Base-by-base conservation (phyloP, 495 filamentous ascomycete genomes). In the Penicillium ucsense region DNA sequence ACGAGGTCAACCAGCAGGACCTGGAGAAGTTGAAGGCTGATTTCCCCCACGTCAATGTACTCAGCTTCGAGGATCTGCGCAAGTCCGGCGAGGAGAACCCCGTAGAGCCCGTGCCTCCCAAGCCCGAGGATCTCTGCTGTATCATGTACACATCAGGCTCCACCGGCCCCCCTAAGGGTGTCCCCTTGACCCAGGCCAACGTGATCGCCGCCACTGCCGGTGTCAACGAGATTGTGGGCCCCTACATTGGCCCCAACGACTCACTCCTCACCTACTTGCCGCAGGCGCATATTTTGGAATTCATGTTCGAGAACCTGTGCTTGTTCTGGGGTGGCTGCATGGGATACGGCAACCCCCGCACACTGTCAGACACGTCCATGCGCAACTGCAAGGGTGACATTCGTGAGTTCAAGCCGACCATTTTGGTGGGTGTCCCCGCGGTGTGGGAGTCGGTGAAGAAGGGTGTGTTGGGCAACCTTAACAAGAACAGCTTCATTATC, bases 131-230 rank as follows among this genome's bases (percentile, higher is more conserved):
- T 62, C 79, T 98, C 8, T 92, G 86, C 76, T 95, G 92, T 63
- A 94, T 98, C 65, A 98, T 98, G 92, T 98, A 97, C 73, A 98
- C 92, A 3, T 97, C 92, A 31, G 92, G 92, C 38, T 95, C 91
- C n/a, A 98, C 92, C 4, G 92, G 92, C 42, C 80, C 89, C 0
- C 92, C 92, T 34, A 98, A 97, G 76, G 92, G 92, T 67, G 92
- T 98, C 30, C 82, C 89, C 31, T 67, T 98, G 53, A 92, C 83
- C 56, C 92, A 98, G 64, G 85, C 72, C 46, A 86, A 89, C 57
- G 88, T 98, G 12, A 74, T 98, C 56, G 91, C 87, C 54, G 84
- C 91, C 42, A 82, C 86, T 88, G 82, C 92, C 39, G 92, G 92
- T 64, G 86, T 95, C 38, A 84, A 85, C 55, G 81, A 81, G 12